Evolutionary conservation across 352 stramenopile genomes (phyloP).

Genomic region (Phytophthora megakarya): DNA sequence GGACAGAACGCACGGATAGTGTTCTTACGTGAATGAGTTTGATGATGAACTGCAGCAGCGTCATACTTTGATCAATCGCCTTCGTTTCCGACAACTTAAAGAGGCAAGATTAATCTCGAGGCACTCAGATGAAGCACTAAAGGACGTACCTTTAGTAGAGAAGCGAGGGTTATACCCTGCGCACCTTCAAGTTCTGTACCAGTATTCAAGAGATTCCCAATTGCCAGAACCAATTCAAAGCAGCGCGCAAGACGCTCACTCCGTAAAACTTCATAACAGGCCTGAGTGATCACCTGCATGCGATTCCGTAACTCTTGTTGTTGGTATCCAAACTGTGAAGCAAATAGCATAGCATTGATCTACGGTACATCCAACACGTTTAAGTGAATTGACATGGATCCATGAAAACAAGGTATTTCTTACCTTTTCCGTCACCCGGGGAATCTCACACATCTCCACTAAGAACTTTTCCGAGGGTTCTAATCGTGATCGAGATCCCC

Average conservation of each 20-base stretch:
- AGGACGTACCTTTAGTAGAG: constrained; percentile 69
- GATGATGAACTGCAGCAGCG: constrained; percentile 79
- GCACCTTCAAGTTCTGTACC: constrained; percentile 74
- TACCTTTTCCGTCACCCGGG: constrained; percentile 77
- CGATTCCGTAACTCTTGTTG: constrained; percentile 51
- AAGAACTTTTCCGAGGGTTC: constrained; percentile 69
- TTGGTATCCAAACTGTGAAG: constrained; percentile 65
- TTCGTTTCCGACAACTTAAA: constrained; percentile 80
- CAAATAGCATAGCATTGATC: constrained; percentile 76
- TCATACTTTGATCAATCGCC: constrained; percentile 73
- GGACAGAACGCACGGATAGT: background rate
- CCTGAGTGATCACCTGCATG: constrained; percentile 56
- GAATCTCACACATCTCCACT: constrained; percentile 74
- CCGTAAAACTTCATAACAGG: constrained; percentile 66
- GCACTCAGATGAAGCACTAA: background rate
- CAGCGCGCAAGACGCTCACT: constrained; percentile 75
- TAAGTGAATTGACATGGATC: background rate
- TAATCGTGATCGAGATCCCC: constrained; percentile 49
- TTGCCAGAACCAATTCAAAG: constrained; percentile 76
- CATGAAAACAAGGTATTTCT: background rate
- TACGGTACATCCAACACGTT: constrained; percentile 28
- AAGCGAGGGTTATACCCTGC: constrained; percentile 69
- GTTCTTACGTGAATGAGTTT: constrained; percentile 73
- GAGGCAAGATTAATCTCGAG: background rate
- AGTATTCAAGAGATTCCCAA: constrained; percentile 78